Evolutionary conservation across 2,329 filamentous ascomycete genomes (phyloP), one percentile per base, ranked within the genome.

Genomic region (Cladosporium austrohemisphaericum): DNA sequence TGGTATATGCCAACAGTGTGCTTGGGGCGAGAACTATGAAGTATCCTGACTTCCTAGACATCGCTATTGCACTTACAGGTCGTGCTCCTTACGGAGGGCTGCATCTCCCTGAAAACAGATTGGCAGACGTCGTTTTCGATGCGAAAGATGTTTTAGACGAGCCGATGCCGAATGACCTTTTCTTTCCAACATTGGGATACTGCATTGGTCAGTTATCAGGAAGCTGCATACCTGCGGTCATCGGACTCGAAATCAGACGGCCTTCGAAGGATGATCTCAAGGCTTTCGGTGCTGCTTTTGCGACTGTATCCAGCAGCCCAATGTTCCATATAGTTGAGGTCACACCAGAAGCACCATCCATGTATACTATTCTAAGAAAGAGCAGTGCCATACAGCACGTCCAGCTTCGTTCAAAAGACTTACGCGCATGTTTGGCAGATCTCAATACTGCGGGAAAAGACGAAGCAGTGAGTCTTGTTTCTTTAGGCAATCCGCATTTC

Each of bases 401-500:
- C 9, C 8, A 38, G 11, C 10, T 38, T 4, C 23, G 19, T 3
- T 13, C 11, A 23, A 11, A 20, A 2, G 36, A 38, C 13, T 2
- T 38, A 14, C 14, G 3, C 5, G 11, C 19, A n/a, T 23, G 19
- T 25, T 6, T 38, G 4, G 13, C 23, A 6, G 20, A 2, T 5
- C 50, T 59, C 1, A 55, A 59, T 31, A 49, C 50, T 14, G 50
- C 55, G 11, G 11, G 10, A 1, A 22, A 10, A 11, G 44, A 47
- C 14, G 7, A 31, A 43, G 37, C 56, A 0, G 60, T 75, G 1
- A 63, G 65, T 11, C 54, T 76, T 0, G 41, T 74, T 0, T 75
- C 71, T 1, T 58, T 76, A 0, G 72, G 72, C 1, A 75, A 73
- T 33, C 73, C 73, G 1, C 72, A 75, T 46, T 73, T 74, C 49